phyloP scores from a whole-genome alignment of 2,329 filamentous ascomycete species.

The Hypomyces rosellus region DNA sequence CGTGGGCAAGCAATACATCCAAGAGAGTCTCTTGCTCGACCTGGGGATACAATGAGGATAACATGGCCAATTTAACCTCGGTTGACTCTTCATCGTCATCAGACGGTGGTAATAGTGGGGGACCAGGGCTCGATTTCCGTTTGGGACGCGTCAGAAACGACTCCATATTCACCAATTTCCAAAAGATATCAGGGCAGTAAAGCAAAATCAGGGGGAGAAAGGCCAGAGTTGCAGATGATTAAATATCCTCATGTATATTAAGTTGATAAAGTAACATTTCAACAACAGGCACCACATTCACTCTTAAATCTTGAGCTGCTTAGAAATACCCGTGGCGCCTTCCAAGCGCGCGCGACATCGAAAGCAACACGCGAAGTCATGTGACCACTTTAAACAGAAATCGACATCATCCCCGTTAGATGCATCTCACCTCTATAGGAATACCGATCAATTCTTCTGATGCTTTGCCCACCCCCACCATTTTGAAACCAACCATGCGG shows the following conservation, averaged over 20 bases:
- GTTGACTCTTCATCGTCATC: conserved; percentile 66
- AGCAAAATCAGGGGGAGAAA: not conserved
- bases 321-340: conserved; percentile 6
- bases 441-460: not conserved
- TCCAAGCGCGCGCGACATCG: conserved; percentile 12
- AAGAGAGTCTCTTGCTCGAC: conserved; percentile 62
- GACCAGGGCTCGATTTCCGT: conserved; percentile 35
- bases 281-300: no score
- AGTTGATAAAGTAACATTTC: no score
- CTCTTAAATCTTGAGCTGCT: not conserved
- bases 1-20: conserved; percentile 69
- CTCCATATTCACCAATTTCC: conserved; percentile 40
- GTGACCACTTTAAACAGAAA: conserved; percentile 16
- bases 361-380: conserved; percentile 21
- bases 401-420: not conserved
- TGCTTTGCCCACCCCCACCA: not conserved
- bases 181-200: no score
- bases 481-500: no score
- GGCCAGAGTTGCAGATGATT: no score
- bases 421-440: not conserved
- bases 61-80: conserved; percentile 78
- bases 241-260: no score
- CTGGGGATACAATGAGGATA: conserved; percentile 68
- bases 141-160: conserved; percentile 50
- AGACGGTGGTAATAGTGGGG: conserved; percentile 14